Base-by-base conservation (phyloP, 305 asterid genomes). In the Fraxinus velutina region DNA sequence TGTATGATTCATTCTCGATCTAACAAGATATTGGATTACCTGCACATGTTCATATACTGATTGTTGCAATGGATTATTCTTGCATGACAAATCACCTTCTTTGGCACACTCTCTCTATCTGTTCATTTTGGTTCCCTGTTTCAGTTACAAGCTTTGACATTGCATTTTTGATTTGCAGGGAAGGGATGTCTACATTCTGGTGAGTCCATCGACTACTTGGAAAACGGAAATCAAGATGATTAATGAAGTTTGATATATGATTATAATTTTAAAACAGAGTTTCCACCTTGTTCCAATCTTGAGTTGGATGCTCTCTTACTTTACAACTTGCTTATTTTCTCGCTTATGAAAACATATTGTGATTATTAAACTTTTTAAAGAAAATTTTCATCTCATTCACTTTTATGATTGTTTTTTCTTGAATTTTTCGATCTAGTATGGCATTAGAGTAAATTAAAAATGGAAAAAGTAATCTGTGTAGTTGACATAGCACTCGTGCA, bases 181-280 rank as follows among this genome's bases (percentile, higher is more conserved):
- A 81, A 86, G 99, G 87, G 97, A 96, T 83, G 94, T 93, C 82
- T 96, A 94, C 86, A 92, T 96, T 81, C 90, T 96, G 98, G 99
- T 96, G 82, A 86, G 95, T 80, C 78, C 55, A 34, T 72, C 0
- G 73, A 9, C 73, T 36, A 30, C 77, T 81, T 57, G 34, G 75
- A 8, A 42, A 30, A 27, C 42, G 57, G 82, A 57, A 57, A 78
- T 72, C 27, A 66, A 60, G 27, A 66, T 66, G 73, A 24, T 27
- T 44, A 39, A 12, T 75, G 77, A 62, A 81, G 55, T 12, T 62
- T 62, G 71, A 81, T 7, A 9, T 4, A 52, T 55, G 42, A 36
- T 39, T 80, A 42, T 7, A 66, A 24, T 9, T 27, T 64, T 32
- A 64, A 36, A 64, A 64, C 0, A 29, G 73, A 3, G 8, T 27